A percentile compares a stretch with the other conserved stretches of the same genome.
These are phyloP conservation scores for Orbilia quercus DNA, from an alignment of 2,329 filamentous ascomycete genomes.

Conservation along the genomic window DNA sequence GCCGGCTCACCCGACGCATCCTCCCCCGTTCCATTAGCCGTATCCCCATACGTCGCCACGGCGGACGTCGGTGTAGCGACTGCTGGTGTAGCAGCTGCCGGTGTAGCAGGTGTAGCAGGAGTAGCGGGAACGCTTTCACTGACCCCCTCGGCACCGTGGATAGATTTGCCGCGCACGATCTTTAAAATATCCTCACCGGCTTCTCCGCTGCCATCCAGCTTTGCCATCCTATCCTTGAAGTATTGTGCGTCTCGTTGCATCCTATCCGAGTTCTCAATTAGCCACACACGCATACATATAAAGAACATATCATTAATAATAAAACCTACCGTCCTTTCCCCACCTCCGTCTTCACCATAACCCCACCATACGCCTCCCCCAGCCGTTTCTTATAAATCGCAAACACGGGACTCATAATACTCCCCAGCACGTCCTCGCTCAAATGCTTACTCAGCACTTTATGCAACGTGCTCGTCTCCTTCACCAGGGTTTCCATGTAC, in stretches of 20 bases:
- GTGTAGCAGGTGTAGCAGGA: too few relatives aligned
- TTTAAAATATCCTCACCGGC: conserved; percentile 76
- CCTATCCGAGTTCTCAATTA: conserved; percentile 65
- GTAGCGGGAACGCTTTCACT: conserved; percentile 14
- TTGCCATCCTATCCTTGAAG: conserved; percentile 76
- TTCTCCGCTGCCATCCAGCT: conserved; percentile 81
- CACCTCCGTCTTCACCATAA: conserved; percentile 72
- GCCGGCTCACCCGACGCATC: conserved; percentile 42
- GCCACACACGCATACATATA: too few relatives aligned
- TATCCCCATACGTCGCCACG: conserved; percentile 14
- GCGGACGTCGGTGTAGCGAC: not conserved
- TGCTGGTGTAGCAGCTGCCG: conserved; percentile 12
- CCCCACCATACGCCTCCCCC: conserved; percentile 75
- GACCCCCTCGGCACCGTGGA: conserved; percentile 47
- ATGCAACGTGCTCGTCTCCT: conserved; percentile 86
- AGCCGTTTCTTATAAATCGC: conserved; percentile 83
- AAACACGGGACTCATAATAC: conserved; percentile 90
- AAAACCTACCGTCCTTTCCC: conserved; percentile 76
- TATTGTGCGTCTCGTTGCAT: conserved; percentile 81
- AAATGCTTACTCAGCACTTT: conserved; percentile 85
- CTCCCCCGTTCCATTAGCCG: not conserved
- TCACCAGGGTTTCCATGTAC: conserved; percentile 88
- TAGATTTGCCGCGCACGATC: conserved; percentile 72
- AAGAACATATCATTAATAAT: not conserved
- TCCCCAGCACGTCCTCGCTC: conserved; percentile 77